A percentile compares a stretch with the other conserved stretches of the same genome.
Conservation (phyloP, 2,329 filamentous ascomycete species). For the Fusarium sp. region DNA sequence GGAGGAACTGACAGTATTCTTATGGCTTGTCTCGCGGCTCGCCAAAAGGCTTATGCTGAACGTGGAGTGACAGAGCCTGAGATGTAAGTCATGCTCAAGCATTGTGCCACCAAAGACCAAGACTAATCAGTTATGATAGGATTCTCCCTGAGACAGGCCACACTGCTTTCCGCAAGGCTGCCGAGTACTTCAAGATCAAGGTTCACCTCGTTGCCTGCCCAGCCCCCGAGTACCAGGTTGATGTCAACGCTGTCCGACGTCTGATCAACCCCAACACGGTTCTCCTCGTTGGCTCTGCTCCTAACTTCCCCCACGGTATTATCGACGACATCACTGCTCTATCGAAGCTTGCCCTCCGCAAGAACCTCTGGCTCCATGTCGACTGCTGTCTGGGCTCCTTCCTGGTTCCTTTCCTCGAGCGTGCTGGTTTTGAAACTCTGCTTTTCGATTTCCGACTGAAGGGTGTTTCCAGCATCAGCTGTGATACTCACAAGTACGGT, state of each 20-base stretch:
- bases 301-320: conserved; percentile 98
- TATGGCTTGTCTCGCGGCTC: conserved; percentile 91
- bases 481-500: conserved; percentile 98
- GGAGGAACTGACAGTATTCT: conserved; percentile 97
- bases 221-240: conserved; percentile 85
- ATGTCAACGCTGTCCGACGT: conserved; percentile 80
- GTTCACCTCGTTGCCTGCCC: conserved; percentile 89
- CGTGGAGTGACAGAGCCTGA: conserved; percentile 91
- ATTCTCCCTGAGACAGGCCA: conserved; percentile 95
- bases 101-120: not conserved
- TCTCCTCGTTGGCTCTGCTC: conserved; percentile 91
- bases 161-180: conserved; percentile 95
- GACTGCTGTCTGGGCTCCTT: conserved; percentile 98
- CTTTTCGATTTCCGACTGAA: conserved; percentile 94
- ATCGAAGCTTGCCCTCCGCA: conserved; percentile 82
- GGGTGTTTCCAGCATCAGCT: conserved; percentile 94
- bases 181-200: conserved; percentile 97
- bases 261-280: conserved; percentile 95
- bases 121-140: conserved; percentile 59
- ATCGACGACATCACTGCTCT: conserved; percentile 93
- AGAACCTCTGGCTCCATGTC: conserved; percentile 89
- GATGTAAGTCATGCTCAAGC: conserved; percentile 71
- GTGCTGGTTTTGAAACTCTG: conserved; percentile 90
- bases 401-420: conserved; percentile 89
- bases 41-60: conserved; percentile 89